phyloP scores from a whole-genome alignment of 805 yeast species.

The Wickerhamiella shivajii region DNA sequence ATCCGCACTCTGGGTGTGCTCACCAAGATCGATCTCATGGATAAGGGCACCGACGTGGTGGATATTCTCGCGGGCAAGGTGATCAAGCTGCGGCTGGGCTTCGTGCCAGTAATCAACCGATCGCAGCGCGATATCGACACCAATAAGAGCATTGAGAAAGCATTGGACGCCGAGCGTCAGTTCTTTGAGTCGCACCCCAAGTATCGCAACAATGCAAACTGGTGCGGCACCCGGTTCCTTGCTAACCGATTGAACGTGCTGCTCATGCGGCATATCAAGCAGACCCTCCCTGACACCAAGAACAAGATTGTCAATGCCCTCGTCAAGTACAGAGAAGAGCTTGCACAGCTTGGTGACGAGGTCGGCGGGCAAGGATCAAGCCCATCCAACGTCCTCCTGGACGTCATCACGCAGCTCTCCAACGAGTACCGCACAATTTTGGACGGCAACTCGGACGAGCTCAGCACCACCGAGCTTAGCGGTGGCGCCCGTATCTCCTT shows the following conservation, averaged over 20 bases:
- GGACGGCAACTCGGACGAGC: conserved; percentile 84
- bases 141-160: conserved; percentile 76
- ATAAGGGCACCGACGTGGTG: conserved; percentile 91
- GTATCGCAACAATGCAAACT: conserved; percentile 83
- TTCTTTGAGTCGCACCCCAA: conserved; percentile 85
- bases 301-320: conserved; percentile 74
- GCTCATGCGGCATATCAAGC: conserved; percentile 76
- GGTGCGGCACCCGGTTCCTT: conserved; percentile 96
- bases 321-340: conserved; percentile 70
- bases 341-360: conserved; percentile 71
- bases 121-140: conserved; percentile 92
- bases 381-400: conserved; percentile 77
- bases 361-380: conserved; percentile 41
- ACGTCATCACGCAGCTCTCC: conserved; percentile 81
- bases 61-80: conserved; percentile 93
- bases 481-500: conserved; percentile 97
- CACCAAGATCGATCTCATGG: conserved; percentile 95
- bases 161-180: conserved; percentile 62
- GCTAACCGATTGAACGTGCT: conserved; percentile 85
- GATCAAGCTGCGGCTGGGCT: conserved; percentile 87
- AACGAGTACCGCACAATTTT: conserved; percentile 82
- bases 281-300: conserved; percentile 84
- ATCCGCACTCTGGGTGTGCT: conserved; percentile 90
- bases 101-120: conserved; percentile 92
- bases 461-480: conserved; percentile 76